Evolutionary conservation across 169 alveolate species (phyloP).

Genomic region (Eimeria necatrix): DNA sequence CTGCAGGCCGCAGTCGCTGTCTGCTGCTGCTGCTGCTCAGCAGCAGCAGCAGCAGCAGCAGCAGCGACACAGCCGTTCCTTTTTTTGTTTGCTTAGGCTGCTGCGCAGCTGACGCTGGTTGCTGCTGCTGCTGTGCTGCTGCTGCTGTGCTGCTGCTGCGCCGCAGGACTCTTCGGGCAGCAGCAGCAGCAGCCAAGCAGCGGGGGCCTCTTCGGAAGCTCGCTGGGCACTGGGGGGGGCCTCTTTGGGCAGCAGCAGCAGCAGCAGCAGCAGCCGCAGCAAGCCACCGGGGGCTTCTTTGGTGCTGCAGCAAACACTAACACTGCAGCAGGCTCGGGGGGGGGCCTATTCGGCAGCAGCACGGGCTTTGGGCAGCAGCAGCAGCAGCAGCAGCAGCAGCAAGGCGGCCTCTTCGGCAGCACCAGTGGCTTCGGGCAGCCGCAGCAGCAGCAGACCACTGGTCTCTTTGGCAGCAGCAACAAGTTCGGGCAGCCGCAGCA

Average conservation of each 20-base stretch:
- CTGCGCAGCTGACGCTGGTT: background rate
- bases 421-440: conserved; percentile 72
- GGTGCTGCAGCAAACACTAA: conserved; percentile 15
- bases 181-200: conserved; percentile 21
- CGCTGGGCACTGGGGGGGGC: conserved; percentile 61
- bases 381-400: conserved; percentile 55
- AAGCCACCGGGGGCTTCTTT: conserved; percentile 8
- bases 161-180: conserved; percentile 23
- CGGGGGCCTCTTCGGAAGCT: conserved; percentile 70
- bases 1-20: background rate
- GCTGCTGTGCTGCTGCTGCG: conserved; percentile 53
- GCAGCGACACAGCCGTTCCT: background rate
- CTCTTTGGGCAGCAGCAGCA: conserved; percentile 77
- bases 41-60: conserved; percentile 18
- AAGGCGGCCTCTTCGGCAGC: conserved; percentile 66
- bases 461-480: conserved; percentile 26
- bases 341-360: conserved; percentile 15
- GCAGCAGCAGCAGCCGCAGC: conserved; percentile 69
- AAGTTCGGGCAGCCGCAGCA: conserved; percentile 76
- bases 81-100: background rate
- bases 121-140: background rate
- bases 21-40: no score
- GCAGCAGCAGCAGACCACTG: conserved; percentile 67
- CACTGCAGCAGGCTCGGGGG: background rate
- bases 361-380: conserved; percentile 66